Base-by-base conservation (phyloP, 345 rosid species). In the Turnera subulata region DNA sequence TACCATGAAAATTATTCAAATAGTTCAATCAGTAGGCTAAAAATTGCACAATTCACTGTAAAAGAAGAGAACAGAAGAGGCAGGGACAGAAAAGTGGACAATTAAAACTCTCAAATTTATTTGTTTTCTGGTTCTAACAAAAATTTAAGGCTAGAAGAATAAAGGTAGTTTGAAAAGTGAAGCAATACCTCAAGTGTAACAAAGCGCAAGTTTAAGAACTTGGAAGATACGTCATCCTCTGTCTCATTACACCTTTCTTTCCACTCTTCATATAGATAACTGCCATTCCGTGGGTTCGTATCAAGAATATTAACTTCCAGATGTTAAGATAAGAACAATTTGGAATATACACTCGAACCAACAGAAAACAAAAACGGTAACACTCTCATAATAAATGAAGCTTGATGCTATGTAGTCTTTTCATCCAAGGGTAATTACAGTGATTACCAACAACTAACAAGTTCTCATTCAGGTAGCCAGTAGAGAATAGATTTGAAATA, bases 211-310 rank as follows among this genome's bases (percentile, higher is more conserved):
- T 83, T 66, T 78, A 79, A 73, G 84, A 93, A 87, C 73, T 77
- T 87, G 15, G 80, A 78, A 69, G 86, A 81, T 24, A 66, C 68
- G 46, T 84, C 87, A 59, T 85, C 92, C 13, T 76, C 67, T 26
- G 67, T 35, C 53, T 81, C 89, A 55, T 74, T 80, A 60, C 84
- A 80, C 79, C 95, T 87, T 71, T 72, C 91, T 68, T 80, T 89
- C 97, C 97, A 93, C 61, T 93, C 99, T 73, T 93, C 97, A 67
- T 80, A 78, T 44, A 93, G 71, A 69, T 89, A 93, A 63, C 99
- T 93, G 78, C 39, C 63, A 78, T 61, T 61, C 50, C 76, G 69
- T 48, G 43, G 17, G 33, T 7, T 35, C 13, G 19, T 24, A 43
- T 15, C 18, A 43, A 22, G 8, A 45, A 21, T 40, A 43, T 26